Evolutionary conservation across 164 flowering plant genomes (phyloP).

Genomic region (Tetracentron sinense): DNA sequence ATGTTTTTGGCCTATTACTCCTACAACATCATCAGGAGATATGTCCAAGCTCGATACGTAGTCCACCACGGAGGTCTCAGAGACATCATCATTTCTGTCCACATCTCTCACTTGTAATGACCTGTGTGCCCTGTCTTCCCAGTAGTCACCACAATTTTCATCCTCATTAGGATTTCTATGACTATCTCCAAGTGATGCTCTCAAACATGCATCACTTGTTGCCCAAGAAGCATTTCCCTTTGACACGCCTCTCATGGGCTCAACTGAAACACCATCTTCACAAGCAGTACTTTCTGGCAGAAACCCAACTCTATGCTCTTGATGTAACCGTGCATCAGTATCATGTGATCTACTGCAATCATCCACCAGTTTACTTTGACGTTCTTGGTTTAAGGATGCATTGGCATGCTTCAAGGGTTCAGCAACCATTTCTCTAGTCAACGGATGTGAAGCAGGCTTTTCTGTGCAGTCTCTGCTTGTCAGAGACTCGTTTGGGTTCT

Average conservation of each 20-base stretch:
- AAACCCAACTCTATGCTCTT: slow-evolving; percentile 19
- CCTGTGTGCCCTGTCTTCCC: slow-evolving; percentile 21
- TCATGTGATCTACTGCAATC: slow-evolving; percentile 17
- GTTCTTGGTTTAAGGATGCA: slow-evolving; percentile 18
- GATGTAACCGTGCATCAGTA: slow-evolving; percentile 15
- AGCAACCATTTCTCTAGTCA: slow-evolving; percentile 22
- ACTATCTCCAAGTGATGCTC: slow-evolving; percentile 19
- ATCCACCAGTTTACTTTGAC: slow-evolving; percentile 8
- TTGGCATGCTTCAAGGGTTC: slow-evolving; percentile 21
- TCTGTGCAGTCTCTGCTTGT: slow-evolving; percentile 14
- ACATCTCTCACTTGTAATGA: slow-evolving; percentile 23
- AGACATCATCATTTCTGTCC: slow-evolving; percentile 44
- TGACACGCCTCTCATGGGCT: slow-evolving; percentile 12
- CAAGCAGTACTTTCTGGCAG: slow-evolving; percentile 9
- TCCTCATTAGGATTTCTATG: slow-evolving; percentile 23
- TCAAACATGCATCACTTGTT: slow-evolving; percentile 15
- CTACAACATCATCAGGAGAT: slow-evolving; percentile 71
- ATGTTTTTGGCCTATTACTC: slow-evolving; percentile 62
- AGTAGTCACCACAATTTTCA: slow-evolving; percentile 18
- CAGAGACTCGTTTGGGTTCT: slow-evolving; percentile 13
- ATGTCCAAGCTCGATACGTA: slow-evolving; percentile 38
- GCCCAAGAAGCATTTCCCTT: slow-evolving; percentile 19
- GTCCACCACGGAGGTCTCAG: slow-evolving; percentile 53
- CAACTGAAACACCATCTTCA: slow-evolving; percentile 15
- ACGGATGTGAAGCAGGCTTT: slow-evolving; percentile 22